These are phyloP conservation scores for Thalassiosira hispida DNA, from an alignment of 352 stramenopile species.

Conservation along the genomic window DNA sequence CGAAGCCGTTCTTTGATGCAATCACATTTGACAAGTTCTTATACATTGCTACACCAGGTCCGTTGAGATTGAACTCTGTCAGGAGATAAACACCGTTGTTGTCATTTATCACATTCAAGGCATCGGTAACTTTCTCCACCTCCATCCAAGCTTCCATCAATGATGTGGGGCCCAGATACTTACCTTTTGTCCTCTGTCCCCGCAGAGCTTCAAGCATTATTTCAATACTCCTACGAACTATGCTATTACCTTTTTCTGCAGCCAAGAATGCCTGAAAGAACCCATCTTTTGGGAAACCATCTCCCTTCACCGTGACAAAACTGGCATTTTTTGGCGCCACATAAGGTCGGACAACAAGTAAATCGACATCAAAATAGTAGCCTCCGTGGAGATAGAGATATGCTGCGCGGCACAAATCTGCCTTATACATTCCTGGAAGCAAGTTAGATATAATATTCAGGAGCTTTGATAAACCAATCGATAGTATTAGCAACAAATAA, in stretches of 20 bases:
- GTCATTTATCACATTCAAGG: conserved; percentile 3
- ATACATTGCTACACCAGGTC: neutral
- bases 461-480: too few species aligned
- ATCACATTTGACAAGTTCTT: conserved; percentile 5
- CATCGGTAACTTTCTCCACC: conserved; percentile 7
- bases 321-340: conserved; percentile 23
- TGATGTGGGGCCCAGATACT: conserved; percentile 20
- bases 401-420: conserved; percentile 51
- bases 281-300: conserved; percentile 12
- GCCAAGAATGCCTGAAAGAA: conserved; percentile 52
- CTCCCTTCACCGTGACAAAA: conserved; percentile 41
- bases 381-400: conserved; percentile 51
- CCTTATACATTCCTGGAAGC: conserved; percentile 50
- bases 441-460: neutral
- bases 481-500: too few species aligned
- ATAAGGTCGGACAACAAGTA: conserved; percentile 44
- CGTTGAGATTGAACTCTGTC: conserved; percentile 24
- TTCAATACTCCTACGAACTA: conserved; percentile 25
- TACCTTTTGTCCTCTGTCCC: neutral
- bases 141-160: conserved; percentile 39
- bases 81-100: conserved; percentile 34
- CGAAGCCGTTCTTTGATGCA: conserved; percentile 4
- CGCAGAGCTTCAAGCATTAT: conserved; percentile 28
- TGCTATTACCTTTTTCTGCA: conserved; percentile 26
- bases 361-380: conserved; percentile 63